Base-by-base conservation (phyloP, 2,329 filamentous ascomycete genomes). In the Ophiostoma himal-ulmi region DNA sequence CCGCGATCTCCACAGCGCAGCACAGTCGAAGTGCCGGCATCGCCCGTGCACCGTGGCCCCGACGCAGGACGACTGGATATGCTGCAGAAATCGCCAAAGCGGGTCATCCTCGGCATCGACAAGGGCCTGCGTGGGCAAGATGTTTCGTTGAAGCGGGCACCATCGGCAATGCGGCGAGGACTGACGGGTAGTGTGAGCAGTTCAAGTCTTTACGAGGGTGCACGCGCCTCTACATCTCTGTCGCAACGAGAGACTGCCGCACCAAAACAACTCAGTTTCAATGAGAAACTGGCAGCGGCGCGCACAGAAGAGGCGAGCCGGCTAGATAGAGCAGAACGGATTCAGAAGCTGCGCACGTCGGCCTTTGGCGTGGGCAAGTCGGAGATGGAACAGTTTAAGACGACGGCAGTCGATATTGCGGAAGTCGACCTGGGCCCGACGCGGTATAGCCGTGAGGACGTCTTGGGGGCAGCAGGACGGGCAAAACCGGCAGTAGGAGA, bases 51-150 rank as follows among this genome's bases (percentile, higher is more conserved):
- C 81, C 78, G 87, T 81, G 74, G 82, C 75, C 80, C 82, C 17
- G 77, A 0, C 77, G 82, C 14, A 77, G 79, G 0, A 77, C 83
- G 1, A 76, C 81, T 57, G 52, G 52, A 34, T 20, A 82, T 81
- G n/a, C 82, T 86, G 17, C 89, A 88, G 48, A 87, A 85, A 36
- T 97, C 94, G 1, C 94, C 95, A 0, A 90, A 90, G 69, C 85
- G 94, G 72, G 86, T 95, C 17, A 80, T 93, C 22, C 79, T 98
- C 20, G 94, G 95, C 5, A 96, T 98, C 73, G 94, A 97, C 79
- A 96, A 96, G 78, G 93, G 93, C 0, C 81, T 94, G 48, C 90
- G 85, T 75, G 93, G 90, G 1, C 87, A 87, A 71, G 93, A 97
- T 75, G 84, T 98, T 41, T 97, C 94, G 3, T 81, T 98, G 37